phyloP scores from a whole-genome alignment of 2,329 filamentous ascomycete genomes.

The Arthrobotrys sphaeroides region DNA sequence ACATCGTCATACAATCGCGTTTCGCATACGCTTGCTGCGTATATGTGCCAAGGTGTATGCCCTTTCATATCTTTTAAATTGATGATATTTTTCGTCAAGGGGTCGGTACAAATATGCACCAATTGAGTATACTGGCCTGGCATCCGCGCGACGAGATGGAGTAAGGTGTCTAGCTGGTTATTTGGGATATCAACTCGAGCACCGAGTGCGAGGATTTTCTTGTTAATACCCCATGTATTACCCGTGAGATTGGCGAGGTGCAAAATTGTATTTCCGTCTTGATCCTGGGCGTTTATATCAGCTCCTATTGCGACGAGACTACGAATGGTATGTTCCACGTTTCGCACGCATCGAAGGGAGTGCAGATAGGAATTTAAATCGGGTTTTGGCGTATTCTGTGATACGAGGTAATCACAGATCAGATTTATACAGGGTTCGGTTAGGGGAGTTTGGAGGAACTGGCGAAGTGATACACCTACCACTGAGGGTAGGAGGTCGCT shows the following conservation, averaged over 20 bases:
- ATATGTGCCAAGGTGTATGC: background rate
- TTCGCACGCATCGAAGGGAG: background rate
- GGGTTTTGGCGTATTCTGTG: background rate
- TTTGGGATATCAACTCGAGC: background rate
- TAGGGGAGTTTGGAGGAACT: background rate
- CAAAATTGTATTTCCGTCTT: conserved; percentile 11
- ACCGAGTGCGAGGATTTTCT: background rate
- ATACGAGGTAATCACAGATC: background rate
- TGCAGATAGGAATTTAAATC: background rate
- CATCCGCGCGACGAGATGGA: background rate
- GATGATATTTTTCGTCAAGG: background rate
- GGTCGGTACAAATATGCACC: background rate
- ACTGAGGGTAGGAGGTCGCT: background rate
- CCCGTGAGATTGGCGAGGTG: background rate
- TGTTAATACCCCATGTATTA: background rate
- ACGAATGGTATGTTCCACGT: background rate
- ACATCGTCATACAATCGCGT: background rate
- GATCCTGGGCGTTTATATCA: conserved; percentile 1
- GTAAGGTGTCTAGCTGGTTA: background rate
- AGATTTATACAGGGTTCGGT: background rate
- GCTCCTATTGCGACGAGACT: background rate
- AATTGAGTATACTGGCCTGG: background rate
- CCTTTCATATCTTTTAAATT: background rate
- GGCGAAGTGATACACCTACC: background rate
- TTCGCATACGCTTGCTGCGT: too few species aligned